Conservation (phyloP, 352 stramenopile species). For the Stramenopiles sp. region DNA sequence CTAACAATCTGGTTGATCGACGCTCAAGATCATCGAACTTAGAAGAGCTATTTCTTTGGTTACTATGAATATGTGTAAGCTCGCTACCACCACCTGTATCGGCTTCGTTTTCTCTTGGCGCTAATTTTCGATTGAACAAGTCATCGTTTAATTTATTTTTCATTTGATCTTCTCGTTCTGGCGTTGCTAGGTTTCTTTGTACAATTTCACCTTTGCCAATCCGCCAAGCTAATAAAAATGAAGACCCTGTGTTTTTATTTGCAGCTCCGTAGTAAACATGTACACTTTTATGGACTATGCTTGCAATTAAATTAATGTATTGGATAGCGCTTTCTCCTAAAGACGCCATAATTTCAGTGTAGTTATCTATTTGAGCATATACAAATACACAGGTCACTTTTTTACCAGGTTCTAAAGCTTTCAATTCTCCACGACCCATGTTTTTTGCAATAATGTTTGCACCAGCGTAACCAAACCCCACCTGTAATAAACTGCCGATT, state of each 20-base stretch:
- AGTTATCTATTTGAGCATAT: conserved; percentile 60
- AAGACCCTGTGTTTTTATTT: conserved; percentile 68
- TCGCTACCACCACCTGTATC: conserved; percentile 31
- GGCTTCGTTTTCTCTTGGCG: conserved; percentile 44
- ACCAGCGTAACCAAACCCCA: conserved; percentile 15
- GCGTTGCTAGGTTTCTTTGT: conserved; percentile 51
- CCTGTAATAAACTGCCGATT: conserved; percentile 14
- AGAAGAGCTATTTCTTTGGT: too few relatives aligned
- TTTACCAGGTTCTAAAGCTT: conserved; percentile 26
- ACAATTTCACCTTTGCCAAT: conserved; percentile 58
- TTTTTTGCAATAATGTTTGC: conserved; percentile 19
- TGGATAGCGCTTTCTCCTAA: conserved; percentile 65
- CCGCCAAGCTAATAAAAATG: conserved; percentile 65
- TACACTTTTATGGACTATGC: conserved; percentile 46
- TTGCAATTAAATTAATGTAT: conserved; percentile 55
- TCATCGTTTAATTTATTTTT: conserved; percentile 29
- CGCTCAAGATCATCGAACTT: too few relatives aligned
- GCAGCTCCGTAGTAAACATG: conserved; percentile 37
- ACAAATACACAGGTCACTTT: conserved; percentile 54
- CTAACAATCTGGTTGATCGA: neutral
- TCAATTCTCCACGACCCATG: conserved; percentile 16
- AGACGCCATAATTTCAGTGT: conserved; percentile 62
- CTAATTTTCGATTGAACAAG: conserved; percentile 44
- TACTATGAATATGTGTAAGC: conserved; percentile 42
- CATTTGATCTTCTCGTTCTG: conserved; percentile 43